A percentile compares a stretch with the other conserved stretches of the same genome.
phyloP scores from a whole-genome alignment of 306 rosid species.

The Vigna unguiculata region DNA sequence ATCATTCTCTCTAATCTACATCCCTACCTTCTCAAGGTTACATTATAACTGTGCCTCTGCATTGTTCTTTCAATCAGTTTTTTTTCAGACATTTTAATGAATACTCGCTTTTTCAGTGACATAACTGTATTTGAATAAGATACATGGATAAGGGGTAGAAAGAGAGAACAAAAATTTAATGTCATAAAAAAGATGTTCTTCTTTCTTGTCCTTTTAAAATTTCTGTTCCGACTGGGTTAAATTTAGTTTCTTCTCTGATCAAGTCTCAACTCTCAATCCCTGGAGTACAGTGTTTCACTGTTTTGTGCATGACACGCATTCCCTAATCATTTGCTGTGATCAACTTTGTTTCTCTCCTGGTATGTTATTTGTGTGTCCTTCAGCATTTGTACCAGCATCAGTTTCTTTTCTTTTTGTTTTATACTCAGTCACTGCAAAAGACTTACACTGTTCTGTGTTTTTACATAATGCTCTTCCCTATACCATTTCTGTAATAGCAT shows the following conservation, averaged over 20 bases:
- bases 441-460: slow-evolving; percentile 21
- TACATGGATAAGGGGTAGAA: not conserved
- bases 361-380: slow-evolving; percentile 37
- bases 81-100: slow-evolving; percentile 23
- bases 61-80: slow-evolving; percentile 40
- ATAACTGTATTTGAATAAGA: not conserved
- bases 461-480: not conserved
- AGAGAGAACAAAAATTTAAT: too few relatives aligned
- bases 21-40: slow-evolving; percentile 36
- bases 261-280: not conserved
- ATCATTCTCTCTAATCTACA: slow-evolving; percentile 43
- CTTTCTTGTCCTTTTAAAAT: not conserved
- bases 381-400: slow-evolving; percentile 6
- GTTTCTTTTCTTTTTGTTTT: slow-evolving; percentile 4
- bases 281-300: slow-evolving; percentile 35
- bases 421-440: not conserved
- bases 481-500: not conserved
- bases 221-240: slow-evolving; percentile 17
- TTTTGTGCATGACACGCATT: slow-evolving; percentile 34
- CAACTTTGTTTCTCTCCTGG: slow-evolving; percentile 11
- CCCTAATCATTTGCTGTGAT: slow-evolving; percentile 29
- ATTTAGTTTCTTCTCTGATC: slow-evolving; percentile 3
- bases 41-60: slow-evolving; percentile 25
- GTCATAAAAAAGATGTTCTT: not conserved
- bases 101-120: not conserved